Conservation (phyloP, 177 flowering plant species). For the Vitis hybrid region DNA sequence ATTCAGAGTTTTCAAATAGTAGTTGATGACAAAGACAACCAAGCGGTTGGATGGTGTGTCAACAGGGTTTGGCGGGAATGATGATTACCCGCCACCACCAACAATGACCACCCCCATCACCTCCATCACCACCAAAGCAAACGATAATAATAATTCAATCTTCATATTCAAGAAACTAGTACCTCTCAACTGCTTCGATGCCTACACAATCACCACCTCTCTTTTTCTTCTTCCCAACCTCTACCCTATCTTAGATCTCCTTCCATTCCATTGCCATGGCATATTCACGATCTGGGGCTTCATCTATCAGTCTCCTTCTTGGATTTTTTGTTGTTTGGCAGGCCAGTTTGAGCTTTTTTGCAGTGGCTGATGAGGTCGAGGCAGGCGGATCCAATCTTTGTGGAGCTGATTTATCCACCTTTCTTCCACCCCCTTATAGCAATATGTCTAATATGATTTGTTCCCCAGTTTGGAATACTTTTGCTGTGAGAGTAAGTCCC, state of each 20-base stretch:
- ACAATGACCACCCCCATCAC: constrained; percentile 13
- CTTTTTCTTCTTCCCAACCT: constrained; percentile 3
- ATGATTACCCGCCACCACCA: constrained; percentile 36
- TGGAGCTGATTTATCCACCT: constrained; percentile 27
- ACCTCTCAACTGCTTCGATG: constrained; percentile 32
- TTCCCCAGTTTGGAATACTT: constrained; percentile 64
- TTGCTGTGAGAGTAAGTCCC: constrained; percentile 49
- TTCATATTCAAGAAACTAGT: constrained; percentile 30
- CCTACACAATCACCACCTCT: constrained; percentile 13
- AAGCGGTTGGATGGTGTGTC: not conserved
- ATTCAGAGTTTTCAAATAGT: too few species aligned
- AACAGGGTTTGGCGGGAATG: constrained; percentile 27
- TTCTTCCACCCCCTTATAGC: constrained; percentile 61
- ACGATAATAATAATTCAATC: constrained; percentile 13
- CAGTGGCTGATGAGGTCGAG: constrained; percentile 16
- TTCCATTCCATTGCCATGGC: constrained; percentile 18
- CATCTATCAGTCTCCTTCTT: not conserved
- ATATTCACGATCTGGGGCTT: constrained; percentile 10
- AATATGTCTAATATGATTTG: constrained; percentile 43
- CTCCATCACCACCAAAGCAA: constrained; percentile 14
- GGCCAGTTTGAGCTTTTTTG: not conserved
- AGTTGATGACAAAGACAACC: not conserved
- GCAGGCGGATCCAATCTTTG: constrained; percentile 28
- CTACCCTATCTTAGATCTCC: constrained; percentile 3
- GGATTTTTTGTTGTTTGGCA: constrained; percentile 10